phyloP scores from a whole-genome alignment of 495 filamentous ascomycete species.

The Schizothecium vesticola region DNA sequence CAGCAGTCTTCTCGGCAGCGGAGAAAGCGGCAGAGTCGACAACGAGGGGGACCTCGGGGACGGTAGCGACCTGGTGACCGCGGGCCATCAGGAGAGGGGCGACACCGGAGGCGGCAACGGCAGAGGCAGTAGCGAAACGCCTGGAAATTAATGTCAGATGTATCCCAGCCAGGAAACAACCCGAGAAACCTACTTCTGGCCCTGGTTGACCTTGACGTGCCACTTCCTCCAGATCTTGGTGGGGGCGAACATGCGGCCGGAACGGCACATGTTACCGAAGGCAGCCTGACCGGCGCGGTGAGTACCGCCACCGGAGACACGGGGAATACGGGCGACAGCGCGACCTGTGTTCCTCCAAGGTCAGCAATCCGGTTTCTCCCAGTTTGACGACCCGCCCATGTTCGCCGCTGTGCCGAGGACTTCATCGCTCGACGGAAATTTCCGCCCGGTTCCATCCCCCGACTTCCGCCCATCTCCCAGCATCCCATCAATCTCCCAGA shows the following conservation, averaged over 20 bases:
- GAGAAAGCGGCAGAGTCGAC: conserved; percentile 83
- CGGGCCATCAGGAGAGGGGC: conserved; percentile 92
- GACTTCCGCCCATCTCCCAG: neutral
- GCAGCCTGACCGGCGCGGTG: conserved; percentile 99
- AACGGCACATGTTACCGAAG: conserved; percentile 99
- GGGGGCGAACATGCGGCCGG: conserved; percentile 99
- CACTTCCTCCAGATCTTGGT: conserved; percentile 99
- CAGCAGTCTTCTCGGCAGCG: conserved; percentile 76
- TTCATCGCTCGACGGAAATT: neutral
- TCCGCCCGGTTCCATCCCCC: conserved; percentile 1
- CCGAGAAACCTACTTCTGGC: conserved; percentile 68
- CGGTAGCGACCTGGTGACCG: conserved; percentile 86
- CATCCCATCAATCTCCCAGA: conserved; percentile 1
- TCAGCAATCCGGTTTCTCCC: neutral
- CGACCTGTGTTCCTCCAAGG: conserved; percentile 57
- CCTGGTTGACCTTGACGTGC: conserved; percentile 99
- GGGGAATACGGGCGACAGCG: conserved; percentile 99
- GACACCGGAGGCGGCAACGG: conserved; percentile 91
- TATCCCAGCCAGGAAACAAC: neutral
- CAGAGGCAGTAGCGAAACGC: conserved; percentile 95
- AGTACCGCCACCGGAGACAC: conserved; percentile 99
- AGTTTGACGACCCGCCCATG: neutral
- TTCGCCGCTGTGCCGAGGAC: neutral
- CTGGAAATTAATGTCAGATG: conserved; percentile 33
- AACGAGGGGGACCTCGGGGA: conserved; percentile 95